phyloP scores from a whole-genome alignment of 768 basidiomycete genomes.

The Mrakia frigida region DNA sequence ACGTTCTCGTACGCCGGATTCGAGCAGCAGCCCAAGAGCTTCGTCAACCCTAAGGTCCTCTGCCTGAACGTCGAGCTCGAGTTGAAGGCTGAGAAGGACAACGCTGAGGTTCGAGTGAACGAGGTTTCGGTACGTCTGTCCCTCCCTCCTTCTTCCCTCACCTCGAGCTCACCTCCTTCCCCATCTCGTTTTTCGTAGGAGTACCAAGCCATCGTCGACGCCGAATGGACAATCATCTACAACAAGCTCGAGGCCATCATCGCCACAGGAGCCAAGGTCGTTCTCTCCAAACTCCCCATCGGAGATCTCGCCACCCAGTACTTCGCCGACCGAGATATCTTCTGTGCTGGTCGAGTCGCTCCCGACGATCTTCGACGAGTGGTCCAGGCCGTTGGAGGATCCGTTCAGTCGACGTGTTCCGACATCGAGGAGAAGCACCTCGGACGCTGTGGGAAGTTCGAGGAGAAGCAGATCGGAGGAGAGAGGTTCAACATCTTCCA shows the following conservation, averaged over 20 bases:
- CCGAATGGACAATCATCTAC: constrained; percentile 99
- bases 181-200: constrained; percentile 49
- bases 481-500: constrained; percentile 95
- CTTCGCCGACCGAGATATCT: constrained; percentile 98
- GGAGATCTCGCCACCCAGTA: constrained; percentile 98
- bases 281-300: constrained; percentile 95
- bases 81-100: constrained; percentile 98
- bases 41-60: constrained; percentile 79
- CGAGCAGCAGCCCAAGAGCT: constrained; percentile 95
- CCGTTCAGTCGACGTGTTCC: constrained; percentile 89
- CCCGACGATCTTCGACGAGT: constrained; percentile 86
- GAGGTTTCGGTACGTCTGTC: constrained; percentile 59
- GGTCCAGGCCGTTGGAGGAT: constrained; percentile 90
- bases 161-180: not conserved
- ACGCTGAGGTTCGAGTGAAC: constrained; percentile 95
- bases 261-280: constrained; percentile 92
- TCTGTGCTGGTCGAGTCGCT: constrained; percentile 94
- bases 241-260: constrained; percentile 93
- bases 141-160: not conserved
- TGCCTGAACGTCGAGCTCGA: constrained; percentile 97
- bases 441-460: constrained; percentile 85
- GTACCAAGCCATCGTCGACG: constrained; percentile 98
- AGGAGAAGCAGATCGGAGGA: constrained; percentile 92
- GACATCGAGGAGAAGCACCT: constrained; percentile 86
- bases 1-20: constrained; percentile 99